A percentile compares a stretch with the other conserved stretches of the same genome.
Evolutionary conservation across 768 basidiomycete genomes (phyloP).

Genomic region (Lactarius deliciosus): DNA sequence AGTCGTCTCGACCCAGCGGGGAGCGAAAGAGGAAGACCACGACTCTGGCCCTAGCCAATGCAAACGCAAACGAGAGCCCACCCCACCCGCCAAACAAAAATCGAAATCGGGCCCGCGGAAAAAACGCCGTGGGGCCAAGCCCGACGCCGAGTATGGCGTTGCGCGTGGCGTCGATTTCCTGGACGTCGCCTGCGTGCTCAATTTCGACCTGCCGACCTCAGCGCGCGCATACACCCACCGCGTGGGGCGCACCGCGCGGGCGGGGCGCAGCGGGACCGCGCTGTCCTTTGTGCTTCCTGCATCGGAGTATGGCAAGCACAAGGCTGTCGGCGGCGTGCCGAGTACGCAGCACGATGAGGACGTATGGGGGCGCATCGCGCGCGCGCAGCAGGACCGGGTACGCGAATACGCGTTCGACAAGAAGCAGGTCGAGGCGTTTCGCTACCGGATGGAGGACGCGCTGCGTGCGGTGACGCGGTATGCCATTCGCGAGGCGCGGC

Average conservation of each 20-base stretch:
- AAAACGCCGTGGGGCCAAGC: conserved; percentile 49
- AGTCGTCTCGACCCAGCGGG: conserved; percentile 61
- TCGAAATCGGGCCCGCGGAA: conserved; percentile 39
- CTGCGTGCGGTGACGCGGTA: conserved; percentile 83
- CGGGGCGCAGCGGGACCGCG: conserved; percentile 89
- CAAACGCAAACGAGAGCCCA: conserved; percentile 62
- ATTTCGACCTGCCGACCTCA: conserved; percentile 94
- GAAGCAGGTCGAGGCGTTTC: conserved; percentile 95
- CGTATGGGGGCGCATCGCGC: conserved; percentile 75
- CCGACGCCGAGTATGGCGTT: conserved; percentile 85
- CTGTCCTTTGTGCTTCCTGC: conserved; percentile 82
- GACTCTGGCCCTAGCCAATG: conserved; percentile 9
- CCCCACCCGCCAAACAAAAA: conserved; percentile 37
- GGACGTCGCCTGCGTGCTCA: conserved; percentile 94
- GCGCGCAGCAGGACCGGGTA: conserved; percentile 65
- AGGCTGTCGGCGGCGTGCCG: conserved; percentile 65
- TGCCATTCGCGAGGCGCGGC: conserved; percentile 83
- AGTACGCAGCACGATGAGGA: conserved; percentile 74
- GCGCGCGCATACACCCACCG: conserved; percentile 91
- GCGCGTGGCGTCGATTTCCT: conserved; percentile 97
- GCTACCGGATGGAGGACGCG: conserved; percentile 98
- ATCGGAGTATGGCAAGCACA: conserved; percentile 70
- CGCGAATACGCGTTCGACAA: conserved; percentile 94
- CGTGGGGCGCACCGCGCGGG: conserved; percentile 94
- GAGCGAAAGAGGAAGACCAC: conserved; percentile 11